Evolutionary conservation across 164 flowering plant genomes (phyloP).

Genomic region (Taxillus chinensis): DNA sequence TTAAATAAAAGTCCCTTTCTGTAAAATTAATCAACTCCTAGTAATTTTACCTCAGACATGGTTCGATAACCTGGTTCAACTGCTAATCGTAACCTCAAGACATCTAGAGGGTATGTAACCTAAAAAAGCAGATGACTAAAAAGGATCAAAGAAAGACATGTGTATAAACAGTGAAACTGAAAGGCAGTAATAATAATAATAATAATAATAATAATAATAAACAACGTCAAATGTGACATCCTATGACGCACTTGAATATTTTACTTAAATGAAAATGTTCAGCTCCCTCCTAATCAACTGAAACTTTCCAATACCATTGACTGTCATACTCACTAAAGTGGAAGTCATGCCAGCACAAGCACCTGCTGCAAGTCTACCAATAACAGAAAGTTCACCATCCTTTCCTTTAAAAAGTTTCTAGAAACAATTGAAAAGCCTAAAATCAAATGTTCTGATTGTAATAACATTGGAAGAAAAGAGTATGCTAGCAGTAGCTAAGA

Average conservation of each 20-base stretch:
- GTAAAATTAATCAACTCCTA: neutral
- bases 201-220: neutral
- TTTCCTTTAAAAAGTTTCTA: conserved; percentile 71
- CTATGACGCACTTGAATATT: no score
- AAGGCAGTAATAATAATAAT: neutral
- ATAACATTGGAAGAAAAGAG: no score
- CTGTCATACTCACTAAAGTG: conserved; percentile 59
- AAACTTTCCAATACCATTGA: neutral
- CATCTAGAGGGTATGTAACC: conserved; percentile 96
- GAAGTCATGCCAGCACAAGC: conserved; percentile 99
- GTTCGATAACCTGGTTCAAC: conserved; percentile 82
- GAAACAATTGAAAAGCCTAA: neutral
- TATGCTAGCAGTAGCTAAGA: neutral
- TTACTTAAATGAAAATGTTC: neutral
- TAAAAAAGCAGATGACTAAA: conserved; percentile 9
- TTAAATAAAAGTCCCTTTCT: neutral
- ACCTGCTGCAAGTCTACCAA: conserved; percentile 94
- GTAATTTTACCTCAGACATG: conserved; percentile 73
- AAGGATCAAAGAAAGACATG: neutral
- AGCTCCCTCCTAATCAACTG: neutral
- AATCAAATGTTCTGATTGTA: no score
- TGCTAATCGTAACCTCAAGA: conserved; percentile 84
- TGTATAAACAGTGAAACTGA: neutral
- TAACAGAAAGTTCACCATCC: conserved; percentile 75
- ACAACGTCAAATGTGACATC: no score